Evolutionary conservation across 2,329 filamentous ascomycete species (phyloP).

Genomic region (Thielaviopsis musarum): DNA sequence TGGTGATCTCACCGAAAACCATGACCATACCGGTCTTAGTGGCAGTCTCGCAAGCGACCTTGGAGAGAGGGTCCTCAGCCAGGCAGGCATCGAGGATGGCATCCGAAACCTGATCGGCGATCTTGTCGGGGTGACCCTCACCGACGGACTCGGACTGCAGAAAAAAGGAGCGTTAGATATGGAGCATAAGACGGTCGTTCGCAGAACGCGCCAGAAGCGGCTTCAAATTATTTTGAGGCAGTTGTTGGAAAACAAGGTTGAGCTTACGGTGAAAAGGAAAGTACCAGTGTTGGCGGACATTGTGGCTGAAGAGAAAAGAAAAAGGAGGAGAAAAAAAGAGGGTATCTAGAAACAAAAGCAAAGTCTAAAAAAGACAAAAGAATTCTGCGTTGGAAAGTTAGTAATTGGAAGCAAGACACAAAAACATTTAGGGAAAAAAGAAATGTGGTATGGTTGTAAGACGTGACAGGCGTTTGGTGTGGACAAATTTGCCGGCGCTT

Average conservation of each 20-base stretch:
- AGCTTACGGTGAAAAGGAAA: constrained; percentile 65
- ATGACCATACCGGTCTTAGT: constrained; percentile 99
- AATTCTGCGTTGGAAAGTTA: constrained; percentile 5
- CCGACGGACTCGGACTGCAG: constrained; percentile 69
- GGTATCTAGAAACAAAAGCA: constrained; percentile 14
- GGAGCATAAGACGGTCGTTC: no score
- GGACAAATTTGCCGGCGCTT: background rate
- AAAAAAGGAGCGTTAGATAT: constrained; percentile 15
- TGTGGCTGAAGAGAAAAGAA: constrained; percentile 23
- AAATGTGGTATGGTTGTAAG: constrained; percentile 2
- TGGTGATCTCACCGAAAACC: constrained; percentile 97
- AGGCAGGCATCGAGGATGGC: constrained; percentile 97
- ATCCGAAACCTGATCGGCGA: constrained; percentile 96
- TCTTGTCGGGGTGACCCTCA: constrained; percentile 91
- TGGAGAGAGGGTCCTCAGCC: constrained; percentile 86
- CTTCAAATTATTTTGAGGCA: background rate
- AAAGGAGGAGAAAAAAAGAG: constrained; percentile 12
- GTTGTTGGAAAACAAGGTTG: background rate
- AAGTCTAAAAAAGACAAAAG: background rate
- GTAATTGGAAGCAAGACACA: constrained; percentile 1
- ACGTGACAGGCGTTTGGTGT: background rate
- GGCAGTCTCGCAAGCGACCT: constrained; percentile 97
- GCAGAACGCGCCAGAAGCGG: background rate
- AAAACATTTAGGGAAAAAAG: constrained; percentile 11
- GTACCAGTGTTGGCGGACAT: constrained; percentile 49